Conservation (phyloP, 2,329 filamentous ascomycete species). For the Paecilomyces dactylethromorphus region DNA sequence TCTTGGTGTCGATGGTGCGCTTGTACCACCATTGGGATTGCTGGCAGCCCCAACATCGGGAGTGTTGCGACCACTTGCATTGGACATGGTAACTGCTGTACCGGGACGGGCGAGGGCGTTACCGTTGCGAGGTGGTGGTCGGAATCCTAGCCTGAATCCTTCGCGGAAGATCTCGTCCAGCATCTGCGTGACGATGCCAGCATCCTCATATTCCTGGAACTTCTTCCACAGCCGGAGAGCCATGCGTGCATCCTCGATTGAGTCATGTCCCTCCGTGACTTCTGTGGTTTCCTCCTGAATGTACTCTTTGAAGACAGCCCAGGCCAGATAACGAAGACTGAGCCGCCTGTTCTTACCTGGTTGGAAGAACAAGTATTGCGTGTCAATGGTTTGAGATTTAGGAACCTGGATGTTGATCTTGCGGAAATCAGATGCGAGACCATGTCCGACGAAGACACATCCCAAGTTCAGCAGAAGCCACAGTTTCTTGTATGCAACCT, state of each 20-base stretch:
- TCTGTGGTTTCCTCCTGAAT: conserved; percentile 72
- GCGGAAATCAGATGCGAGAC: conserved; percentile 89
- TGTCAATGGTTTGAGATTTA: conserved; percentile 84
- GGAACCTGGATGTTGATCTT: conserved; percentile 98
- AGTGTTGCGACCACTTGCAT: conserved; percentile 35
- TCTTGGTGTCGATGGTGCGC: conserved; percentile 34
- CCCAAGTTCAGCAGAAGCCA: conserved; percentile 95
- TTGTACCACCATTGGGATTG: conserved; percentile 14
- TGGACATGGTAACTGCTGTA: conserved; percentile 32
- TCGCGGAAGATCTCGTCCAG: conserved; percentile 77
- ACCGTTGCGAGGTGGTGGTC: conserved; percentile 43
- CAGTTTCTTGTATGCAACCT: conserved; percentile 93
- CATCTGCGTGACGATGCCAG: conserved; percentile 74
- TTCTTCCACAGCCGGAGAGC: conserved; percentile 85
- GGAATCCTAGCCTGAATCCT: conserved; percentile 54
- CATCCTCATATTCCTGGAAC: conserved; percentile 81
- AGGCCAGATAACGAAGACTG: conserved; percentile 84
- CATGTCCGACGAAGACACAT: conserved; percentile 89
- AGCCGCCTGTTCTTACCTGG: conserved; percentile 76
- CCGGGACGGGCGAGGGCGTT: conserved; percentile 31
- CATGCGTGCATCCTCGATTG: conserved; percentile 88
- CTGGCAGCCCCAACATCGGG: conserved; percentile 23
- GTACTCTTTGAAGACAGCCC: conserved; percentile 83
- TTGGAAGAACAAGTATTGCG: conserved; percentile 84
- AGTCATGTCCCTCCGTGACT: conserved; percentile 63